Conservation (phyloP, 768 basidiomycete species). For the Peribolospora kevripleyi region DNA sequence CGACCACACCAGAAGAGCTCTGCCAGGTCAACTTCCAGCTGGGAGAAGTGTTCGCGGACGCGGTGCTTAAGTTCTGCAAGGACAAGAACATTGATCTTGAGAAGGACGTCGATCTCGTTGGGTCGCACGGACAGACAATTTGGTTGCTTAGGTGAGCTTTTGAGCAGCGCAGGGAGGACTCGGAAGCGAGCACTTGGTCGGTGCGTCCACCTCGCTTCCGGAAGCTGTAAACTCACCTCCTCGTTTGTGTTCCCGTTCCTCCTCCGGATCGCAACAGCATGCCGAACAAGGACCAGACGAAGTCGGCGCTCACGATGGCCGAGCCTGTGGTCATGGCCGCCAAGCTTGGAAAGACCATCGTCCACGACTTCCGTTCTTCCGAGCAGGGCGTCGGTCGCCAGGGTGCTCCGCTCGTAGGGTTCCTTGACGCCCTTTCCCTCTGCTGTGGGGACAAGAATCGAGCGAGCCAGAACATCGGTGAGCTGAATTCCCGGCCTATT, state of each 20-base stretch:
- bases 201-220: too few relatives aligned
- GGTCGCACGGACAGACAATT: slow-evolving; percentile 12
- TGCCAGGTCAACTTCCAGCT: slow-evolving; percentile 11
- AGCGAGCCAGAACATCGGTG: slow-evolving; percentile 14
- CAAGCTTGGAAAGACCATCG: slow-evolving; percentile 6
- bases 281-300: slow-evolving; percentile 11
- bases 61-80: slow-evolving; percentile 5
- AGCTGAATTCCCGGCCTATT: not conserved
- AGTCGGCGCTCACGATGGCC: slow-evolving; percentile 11
- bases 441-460: slow-evolving; percentile 11
- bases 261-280: not conserved
- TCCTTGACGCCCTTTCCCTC: slow-evolving; percentile 12
- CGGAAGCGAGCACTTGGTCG: too few relatives aligned
- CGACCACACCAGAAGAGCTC: slow-evolving; percentile 10
- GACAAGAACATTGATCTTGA: slow-evolving; percentile 2
- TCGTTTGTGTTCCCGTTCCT: too few relatives aligned
- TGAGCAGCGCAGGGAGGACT: too few relatives aligned
- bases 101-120: slow-evolving; percentile 7
- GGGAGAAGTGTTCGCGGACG: slow-evolving; percentile 9
- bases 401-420: slow-evolving; percentile 11
- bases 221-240: too few relatives aligned
- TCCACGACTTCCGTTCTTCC: slow-evolving; percentile 12
- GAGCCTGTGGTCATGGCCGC: slow-evolving; percentile 10
- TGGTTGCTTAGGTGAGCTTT: slow-evolving; percentile 7
- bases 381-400: slow-evolving; percentile 8